Evolutionary conservation across 805 yeast genomes (phyloP), one percentile per base, ranked within the genome.

Genomic region (Yarrowia porcina): DNA sequence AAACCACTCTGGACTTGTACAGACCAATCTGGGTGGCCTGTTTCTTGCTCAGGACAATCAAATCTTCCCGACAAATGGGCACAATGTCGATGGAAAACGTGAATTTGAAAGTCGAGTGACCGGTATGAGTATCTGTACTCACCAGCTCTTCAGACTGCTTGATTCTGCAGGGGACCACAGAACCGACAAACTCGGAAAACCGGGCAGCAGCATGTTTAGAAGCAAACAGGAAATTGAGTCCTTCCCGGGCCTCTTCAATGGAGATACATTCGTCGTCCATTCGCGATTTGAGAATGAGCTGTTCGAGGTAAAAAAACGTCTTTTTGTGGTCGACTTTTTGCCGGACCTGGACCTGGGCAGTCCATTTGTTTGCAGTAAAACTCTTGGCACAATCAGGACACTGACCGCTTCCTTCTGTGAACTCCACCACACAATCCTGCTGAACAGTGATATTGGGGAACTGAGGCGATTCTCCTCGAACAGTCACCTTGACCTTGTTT

Each of bases 371-470:
- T 27, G 96, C 88, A 32, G 99, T 94, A 72, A 88, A 94, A 0
- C 97, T 88, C 75, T 90, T 92, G 63, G 98, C 99, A 84, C 99
- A 94, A 77, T 93, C 98, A 3, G 97, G 87, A 80, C 99, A 94
- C 80, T 94, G 99, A 89, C 89, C 89, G 18, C 98, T 96, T 66
- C 89, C 80, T 63, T 93, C 99, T 17, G 89, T 84, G 73, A 88
- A 94, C 72, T 93, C 98, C 13, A 92, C 97, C 75, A 90, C 97
- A 73, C 93, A 91, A 25, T 88, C 83, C 77, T 94, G 99, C 73
- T 96, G 97, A 33, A 94, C 85, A 67, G 93, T 88, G 25, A 97
- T 90, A 71, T 90, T 90, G 28, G 87, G 80, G 83, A 91, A 86
- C 64, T 69, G 67, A 17, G 60, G 52, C 23, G 97, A 97, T 74